Base-by-base conservation (phyloP, 768 basidiomycete species). In the Boletales sp. region DNA sequence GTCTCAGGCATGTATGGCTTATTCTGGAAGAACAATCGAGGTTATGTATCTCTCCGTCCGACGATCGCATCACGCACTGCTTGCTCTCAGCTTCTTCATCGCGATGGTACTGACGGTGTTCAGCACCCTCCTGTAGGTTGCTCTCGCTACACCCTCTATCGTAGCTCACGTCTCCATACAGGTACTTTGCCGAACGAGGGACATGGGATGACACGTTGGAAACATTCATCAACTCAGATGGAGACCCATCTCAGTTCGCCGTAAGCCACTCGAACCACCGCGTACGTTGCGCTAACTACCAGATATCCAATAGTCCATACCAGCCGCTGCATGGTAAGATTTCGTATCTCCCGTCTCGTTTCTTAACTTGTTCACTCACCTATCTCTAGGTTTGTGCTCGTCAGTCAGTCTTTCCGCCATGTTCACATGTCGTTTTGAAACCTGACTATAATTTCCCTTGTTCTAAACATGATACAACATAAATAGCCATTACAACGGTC, bases 31-130 rank as follows among this genome's bases (percentile, higher is more conserved):
- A 40, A 91, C 90, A 0, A 91, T 91, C 43, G 88, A 92, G 73
- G 90, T 91, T 59, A 97, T 95, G 93, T 92, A 87, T 64, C 78
- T 95, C 29, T 85, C 90, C 29, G 85, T 94, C 32, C 79, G 87
- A 43, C 76, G 90, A 52, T 93, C 90, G 0, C 86, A 90, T 55
- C 89, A 94, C 58, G 92, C 92, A 0, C 74, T 94, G 1, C 77
- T 93, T 4, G 92, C 93, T 0, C 82, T 95, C 17, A 80, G 82
- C 3, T 95, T 94, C 68, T 94, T 95, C 70, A 87, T 94, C 13
- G 69, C 85, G 46, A 92, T 93, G 84, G 81, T 90, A 2, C 73
- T 95, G 36, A 82, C 90, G 1, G 82, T 94, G 8, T 94, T 92
- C 66, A 91, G 90, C 53, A 94, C 92, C 0, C 73, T 94, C 13